Conservation (phyloP, 2,329 filamentous ascomycete species). For the Penicillium griseofulvum region DNA sequence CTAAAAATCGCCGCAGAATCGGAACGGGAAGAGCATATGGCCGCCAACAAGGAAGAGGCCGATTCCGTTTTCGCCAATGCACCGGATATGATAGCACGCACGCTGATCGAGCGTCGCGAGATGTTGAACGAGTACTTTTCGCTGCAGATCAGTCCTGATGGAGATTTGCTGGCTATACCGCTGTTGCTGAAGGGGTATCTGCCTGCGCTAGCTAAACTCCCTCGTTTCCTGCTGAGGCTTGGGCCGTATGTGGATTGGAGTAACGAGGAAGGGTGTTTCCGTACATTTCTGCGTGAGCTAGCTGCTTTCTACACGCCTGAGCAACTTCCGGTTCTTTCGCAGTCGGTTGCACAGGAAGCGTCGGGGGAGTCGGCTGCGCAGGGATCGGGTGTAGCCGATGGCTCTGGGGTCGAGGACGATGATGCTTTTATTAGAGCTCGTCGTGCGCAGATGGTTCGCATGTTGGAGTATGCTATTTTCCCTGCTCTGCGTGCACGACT, state of each 20-base stretch:
- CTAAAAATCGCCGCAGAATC: slow-evolving; percentile 70
- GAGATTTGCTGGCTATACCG: slow-evolving; percentile 75
- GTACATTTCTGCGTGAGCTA: slow-evolving; percentile 78
- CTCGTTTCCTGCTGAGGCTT: slow-evolving; percentile 79
- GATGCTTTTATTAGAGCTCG: slow-evolving; percentile 50
- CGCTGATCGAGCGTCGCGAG: slow-evolving; percentile 72
- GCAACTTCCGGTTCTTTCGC: slow-evolving; percentile 59
- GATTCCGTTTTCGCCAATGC: slow-evolving; percentile 61
- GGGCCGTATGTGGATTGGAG: slow-evolving; percentile 87
- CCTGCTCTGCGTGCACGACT: slow-evolving; percentile 81
- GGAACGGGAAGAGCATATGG: slow-evolving; percentile 55
- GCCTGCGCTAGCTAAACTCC: slow-evolving; percentile 80
- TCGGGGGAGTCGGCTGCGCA: neutral
- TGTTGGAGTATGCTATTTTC: slow-evolving; percentile 83
- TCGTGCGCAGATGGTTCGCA: slow-evolving; percentile 67
- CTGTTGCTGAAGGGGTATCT: slow-evolving; percentile 85
- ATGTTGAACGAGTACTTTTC: slow-evolving; percentile 95
- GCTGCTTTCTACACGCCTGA: slow-evolving; percentile 91
- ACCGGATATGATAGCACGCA: slow-evolving; percentile 62
- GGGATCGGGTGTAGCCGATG: slow-evolving; percentile 7
- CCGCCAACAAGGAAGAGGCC: slow-evolving; percentile 33
- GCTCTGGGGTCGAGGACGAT: slow-evolving; percentile 40
- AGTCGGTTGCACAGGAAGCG: neutral
- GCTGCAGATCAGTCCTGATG: slow-evolving; percentile 73
- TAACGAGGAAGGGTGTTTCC: slow-evolving; percentile 81